These are phyloP conservation scores for Clathrus columnatus DNA, from an alignment of 768 basidiomycete genomes.

Conservation along the genomic window DNA sequence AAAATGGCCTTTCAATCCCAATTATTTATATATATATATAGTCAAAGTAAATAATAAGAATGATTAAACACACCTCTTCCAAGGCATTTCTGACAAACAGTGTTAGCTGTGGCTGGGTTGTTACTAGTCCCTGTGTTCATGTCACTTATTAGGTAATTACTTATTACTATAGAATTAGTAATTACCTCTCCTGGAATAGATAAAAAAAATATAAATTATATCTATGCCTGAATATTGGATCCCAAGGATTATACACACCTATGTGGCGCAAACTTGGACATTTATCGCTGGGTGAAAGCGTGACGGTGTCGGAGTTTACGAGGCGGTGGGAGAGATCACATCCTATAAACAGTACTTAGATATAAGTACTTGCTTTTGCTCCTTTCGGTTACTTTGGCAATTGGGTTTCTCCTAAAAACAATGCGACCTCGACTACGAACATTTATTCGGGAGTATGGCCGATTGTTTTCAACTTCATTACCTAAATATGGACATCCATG, in stretches of 20 bases:
- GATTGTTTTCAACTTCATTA: conserved; percentile 41
- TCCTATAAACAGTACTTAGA: too few relatives aligned
- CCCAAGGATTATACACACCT: conserved; percentile 20
- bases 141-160: background rate
- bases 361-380: too few relatives aligned
- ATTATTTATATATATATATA: background rate
- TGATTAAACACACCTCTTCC: conserved; percentile 40
- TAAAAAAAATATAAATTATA: background rate
- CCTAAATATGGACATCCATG: conserved; percentile 24
- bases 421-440: conserved; percentile 8
- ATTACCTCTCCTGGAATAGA: background rate
- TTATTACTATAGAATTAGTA: background rate
- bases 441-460: conserved; percentile 11
- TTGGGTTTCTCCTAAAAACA: background rate
- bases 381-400: too few relatives aligned
- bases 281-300: too few relatives aligned
- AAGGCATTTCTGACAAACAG: conserved; percentile 79
- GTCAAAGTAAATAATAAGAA: background rate
- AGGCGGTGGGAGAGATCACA: too few relatives aligned
- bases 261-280: conserved; percentile 82
- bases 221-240: background rate
- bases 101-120: conserved; percentile 55
- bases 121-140: conserved; percentile 31
- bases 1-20: conserved; percentile 58
- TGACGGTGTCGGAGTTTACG: too few relatives aligned